phyloP scores from a whole-genome alignment of 306 rosid genomes.

The Gastrolobium bilobum region DNA sequence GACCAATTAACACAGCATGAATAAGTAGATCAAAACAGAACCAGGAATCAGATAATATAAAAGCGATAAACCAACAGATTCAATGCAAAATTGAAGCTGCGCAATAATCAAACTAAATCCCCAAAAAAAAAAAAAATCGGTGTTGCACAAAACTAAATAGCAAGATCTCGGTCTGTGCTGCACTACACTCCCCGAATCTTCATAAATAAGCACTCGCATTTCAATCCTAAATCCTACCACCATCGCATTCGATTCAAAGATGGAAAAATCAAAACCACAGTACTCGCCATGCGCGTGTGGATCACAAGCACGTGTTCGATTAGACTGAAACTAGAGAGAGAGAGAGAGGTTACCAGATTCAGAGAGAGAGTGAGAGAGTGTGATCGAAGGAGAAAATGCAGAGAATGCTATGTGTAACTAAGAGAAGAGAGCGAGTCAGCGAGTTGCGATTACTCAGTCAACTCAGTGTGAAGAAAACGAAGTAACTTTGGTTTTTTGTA shows the following conservation, averaged over 20 bases:
- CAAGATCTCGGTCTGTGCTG: conserved; percentile 64
- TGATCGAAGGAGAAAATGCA: conserved; percentile 38
- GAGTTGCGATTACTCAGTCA: conserved; percentile 52
- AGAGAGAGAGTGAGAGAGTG: conserved; percentile 9
- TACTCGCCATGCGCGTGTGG: conserved; percentile 31
- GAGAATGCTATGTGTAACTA: conserved; percentile 46
- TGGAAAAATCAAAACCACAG: background rate
- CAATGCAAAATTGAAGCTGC: conserved; percentile 43
- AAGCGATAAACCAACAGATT: conserved; percentile 27
- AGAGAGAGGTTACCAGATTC: conserved; percentile 44
- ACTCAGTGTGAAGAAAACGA: conserved; percentile 50
- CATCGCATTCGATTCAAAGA: background rate
- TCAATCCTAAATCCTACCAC: conserved; percentile 16
- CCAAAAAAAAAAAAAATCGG: background rate
- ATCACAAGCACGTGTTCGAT: conserved; percentile 32
- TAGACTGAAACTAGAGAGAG: conserved; percentile 7
- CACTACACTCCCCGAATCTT: conserved; percentile 45
- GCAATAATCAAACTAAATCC: conserved; percentile 1
- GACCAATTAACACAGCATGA: conserved; percentile 27
- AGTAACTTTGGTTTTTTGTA: conserved; percentile 42
- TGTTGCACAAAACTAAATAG: conserved; percentile 6
- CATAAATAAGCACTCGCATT: conserved; percentile 24
- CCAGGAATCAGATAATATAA: conserved; percentile 20
- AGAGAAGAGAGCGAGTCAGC: conserved; percentile 46
- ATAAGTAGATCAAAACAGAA: conserved; percentile 43